Conservation (phyloP, 2,329 filamentous ascomycete species). For the Cordyceps tenuipes region DNA sequence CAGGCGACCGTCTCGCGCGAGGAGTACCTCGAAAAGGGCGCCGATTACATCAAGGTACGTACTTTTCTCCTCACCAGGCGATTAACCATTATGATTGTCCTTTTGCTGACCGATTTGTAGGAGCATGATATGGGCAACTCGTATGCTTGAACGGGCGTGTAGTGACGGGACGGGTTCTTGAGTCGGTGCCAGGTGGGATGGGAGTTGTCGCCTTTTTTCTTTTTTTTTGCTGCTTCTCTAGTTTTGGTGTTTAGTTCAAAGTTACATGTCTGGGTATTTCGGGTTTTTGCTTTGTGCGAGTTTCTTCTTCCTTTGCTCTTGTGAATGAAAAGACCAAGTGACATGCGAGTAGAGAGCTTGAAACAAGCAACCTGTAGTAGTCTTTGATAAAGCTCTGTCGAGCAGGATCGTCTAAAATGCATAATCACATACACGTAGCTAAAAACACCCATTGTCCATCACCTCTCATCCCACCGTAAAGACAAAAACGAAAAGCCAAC, state of each 20-base stretch:
- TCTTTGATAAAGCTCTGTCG: background rate
- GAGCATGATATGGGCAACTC: conserved; percentile 61
- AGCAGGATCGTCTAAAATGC: background rate
- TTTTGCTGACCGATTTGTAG: conserved; percentile 25
- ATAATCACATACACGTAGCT: background rate
- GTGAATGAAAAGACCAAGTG: background rate
- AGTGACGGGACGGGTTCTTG: background rate
- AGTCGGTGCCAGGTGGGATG: background rate
- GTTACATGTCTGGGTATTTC: conserved; percentile 2
- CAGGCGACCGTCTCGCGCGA: conserved; percentile 62
- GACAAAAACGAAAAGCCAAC: background rate
- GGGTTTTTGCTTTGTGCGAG: background rate
- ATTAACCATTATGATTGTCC: background rate
- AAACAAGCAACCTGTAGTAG: background rate
- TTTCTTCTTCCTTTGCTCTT: background rate
- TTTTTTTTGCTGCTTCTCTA: background rate
- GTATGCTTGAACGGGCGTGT: conserved; percentile 30
- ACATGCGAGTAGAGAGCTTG: background rate
- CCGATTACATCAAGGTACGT: conserved; percentile 79
- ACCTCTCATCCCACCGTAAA: background rate
- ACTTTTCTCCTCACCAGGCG: background rate
- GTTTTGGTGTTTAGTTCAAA: background rate
- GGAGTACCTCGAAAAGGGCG: conserved; percentile 87
- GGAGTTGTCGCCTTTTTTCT: background rate
- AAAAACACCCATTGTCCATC: background rate